A percentile compares a stretch with the other conserved stretches of the same genome.
Evolutionary conservation across 306 rosid genomes (phyloP).

Genomic region (Cyclanthera cordifolia): DNA sequence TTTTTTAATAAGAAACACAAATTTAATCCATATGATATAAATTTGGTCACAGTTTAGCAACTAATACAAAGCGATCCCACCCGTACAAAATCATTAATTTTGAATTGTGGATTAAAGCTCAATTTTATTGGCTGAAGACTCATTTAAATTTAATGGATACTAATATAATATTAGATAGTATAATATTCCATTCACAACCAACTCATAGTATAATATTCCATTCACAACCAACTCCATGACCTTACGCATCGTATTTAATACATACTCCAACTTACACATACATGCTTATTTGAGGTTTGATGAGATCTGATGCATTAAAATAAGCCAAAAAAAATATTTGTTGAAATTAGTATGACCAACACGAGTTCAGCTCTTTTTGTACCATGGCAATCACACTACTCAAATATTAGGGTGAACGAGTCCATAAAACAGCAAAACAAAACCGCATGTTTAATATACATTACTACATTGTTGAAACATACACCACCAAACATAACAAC

Average conservation of each 20-base stretch:
- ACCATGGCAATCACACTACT: neutral
- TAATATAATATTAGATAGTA: no score
- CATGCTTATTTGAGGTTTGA: no score
- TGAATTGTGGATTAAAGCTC: no score
- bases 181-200: no score
- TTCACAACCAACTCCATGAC: no score
- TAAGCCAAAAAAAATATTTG: neutral
- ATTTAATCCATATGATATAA: neutral
- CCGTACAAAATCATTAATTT: neutral
- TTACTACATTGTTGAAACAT: neutral
- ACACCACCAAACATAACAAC: neutral
- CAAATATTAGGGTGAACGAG: neutral
- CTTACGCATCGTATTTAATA: no score
- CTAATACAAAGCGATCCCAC: neutral
- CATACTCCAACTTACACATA: no score
- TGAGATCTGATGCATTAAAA: no score
- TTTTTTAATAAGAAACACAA: no score
- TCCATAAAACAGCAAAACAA: neutral
- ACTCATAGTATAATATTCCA: no score
- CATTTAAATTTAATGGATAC: no score
- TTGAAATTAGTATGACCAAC: neutral
- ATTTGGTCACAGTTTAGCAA: neutral
- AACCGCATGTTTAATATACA: neutral
- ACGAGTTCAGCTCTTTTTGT: neutral
- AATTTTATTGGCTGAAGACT: no score